phyloP scores from a whole-genome alignment of 2,329 filamentous ascomycete species.

The Dactylellina haptotyla region DNA sequence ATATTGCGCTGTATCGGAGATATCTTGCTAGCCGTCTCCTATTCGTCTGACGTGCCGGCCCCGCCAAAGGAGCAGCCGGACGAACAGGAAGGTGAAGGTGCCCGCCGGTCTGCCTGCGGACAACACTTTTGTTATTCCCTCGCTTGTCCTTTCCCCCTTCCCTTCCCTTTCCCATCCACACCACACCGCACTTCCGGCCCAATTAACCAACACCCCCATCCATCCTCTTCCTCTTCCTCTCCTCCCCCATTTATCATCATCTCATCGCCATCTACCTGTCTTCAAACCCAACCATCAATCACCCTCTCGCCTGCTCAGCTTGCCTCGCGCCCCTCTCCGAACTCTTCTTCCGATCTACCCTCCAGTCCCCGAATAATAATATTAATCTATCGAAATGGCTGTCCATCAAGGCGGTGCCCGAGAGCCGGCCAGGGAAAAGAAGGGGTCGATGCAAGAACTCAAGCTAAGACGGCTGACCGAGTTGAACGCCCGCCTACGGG shows the following conservation, averaged over 20 bases:
- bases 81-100: not conserved
- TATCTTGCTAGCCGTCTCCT: conserved; percentile 3
- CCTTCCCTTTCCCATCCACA: conserved; percentile 32
- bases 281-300: not conserved
- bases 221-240: conserved; percentile 50
- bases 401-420: conserved; percentile 74
- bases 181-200: conserved; percentile 52
- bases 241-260: conserved; percentile 45
- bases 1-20: conserved; percentile 17
- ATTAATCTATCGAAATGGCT: conserved; percentile 59
- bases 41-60: conserved; percentile 8
- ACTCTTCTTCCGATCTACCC: too few species aligned
- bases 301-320: not conserved
- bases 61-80: not conserved
- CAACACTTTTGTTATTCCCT: conserved; percentile 25
- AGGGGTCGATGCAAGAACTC: conserved; percentile 98
- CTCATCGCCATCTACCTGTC: conserved; percentile 9
- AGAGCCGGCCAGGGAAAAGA: conserved; percentile 81
- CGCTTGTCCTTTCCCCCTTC: conserved; percentile 40
- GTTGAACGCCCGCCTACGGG: conserved; percentile 92
- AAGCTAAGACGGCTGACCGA: conserved; percentile 96
- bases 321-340: not conserved
- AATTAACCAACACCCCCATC: conserved; percentile 48
- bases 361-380: conserved; percentile 4
- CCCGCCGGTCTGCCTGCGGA: not conserved